Evolutionary conservation across 2,329 filamentous ascomycete genomes (phyloP).

Genomic region (Helotiales sp.): DNA sequence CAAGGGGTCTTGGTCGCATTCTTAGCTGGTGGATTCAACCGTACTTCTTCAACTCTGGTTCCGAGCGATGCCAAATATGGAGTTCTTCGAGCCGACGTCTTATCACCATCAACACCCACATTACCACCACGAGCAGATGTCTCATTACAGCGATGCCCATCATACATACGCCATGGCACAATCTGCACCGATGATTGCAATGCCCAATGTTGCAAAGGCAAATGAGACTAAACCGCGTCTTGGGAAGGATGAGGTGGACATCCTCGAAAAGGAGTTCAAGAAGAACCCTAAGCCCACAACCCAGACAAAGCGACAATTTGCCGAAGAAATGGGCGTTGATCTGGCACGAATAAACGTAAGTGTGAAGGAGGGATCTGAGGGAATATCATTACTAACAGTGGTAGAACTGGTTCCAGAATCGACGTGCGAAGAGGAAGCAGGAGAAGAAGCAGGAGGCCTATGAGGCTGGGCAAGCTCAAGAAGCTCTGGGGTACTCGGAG

Average conservation of each 20-base stretch:
- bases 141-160: conserved; percentile 29
- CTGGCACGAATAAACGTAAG: conserved; percentile 66
- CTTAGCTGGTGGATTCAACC: conserved; percentile 20
- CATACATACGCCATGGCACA: conserved; percentile 31
- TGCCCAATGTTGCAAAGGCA: conserved; percentile 34
- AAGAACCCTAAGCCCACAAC: conserved; percentile 69
- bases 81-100: conserved; percentile 36
- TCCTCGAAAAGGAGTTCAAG: conserved; percentile 64
- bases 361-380: conserved; percentile 53
- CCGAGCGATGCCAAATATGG: conserved; percentile 35
- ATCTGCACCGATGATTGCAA: conserved; percentile 43
- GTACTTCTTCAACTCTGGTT: conserved; percentile 15
- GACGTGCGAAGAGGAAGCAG: conserved; percentile 59
- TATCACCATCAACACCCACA: conserved; percentile 32
- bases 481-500: conserved; percentile 37
- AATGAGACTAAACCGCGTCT: conserved; percentile 47
- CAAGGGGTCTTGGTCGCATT: conserved; percentile 17
- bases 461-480: conserved; percentile 49
- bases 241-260: conserved; percentile 63
- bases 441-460: conserved; percentile 61
- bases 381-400: conserved; percentile 10
- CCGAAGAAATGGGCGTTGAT: conserved; percentile 66
- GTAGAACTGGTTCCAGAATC: conserved; percentile 75
- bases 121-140: conserved; percentile 33
- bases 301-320: conserved; percentile 63